phyloP scores from a whole-genome alignment of 1,139 yeast genomes.

The Suhomyces ambrosiae region DNA sequence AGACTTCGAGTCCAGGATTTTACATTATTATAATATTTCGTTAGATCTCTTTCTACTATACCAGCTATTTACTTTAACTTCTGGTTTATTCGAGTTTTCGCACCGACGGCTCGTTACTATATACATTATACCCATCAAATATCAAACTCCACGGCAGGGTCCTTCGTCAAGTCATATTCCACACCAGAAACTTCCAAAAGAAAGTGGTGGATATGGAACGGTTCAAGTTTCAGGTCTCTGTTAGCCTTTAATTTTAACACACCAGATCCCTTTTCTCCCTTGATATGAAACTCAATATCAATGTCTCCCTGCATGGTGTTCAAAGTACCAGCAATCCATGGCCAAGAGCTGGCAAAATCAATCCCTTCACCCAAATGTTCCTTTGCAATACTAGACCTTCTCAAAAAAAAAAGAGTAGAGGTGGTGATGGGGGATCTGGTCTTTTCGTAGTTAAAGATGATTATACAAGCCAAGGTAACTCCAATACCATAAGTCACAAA shows the following conservation, averaged over 20 bases:
- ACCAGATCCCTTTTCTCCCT: constrained; percentile 61
- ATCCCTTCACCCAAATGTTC: constrained; percentile 73
- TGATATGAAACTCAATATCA: constrained; percentile 68
- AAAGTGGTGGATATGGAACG: constrained; percentile 65
- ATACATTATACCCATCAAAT: constrained; percentile 3
- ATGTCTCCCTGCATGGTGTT: constrained; percentile 83
- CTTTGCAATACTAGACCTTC: constrained; percentile 74
- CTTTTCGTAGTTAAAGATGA: constrained; percentile 90
- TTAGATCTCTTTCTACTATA: too few species aligned
- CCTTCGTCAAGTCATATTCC: constrained; percentile 52
- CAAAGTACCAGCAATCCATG: constrained; percentile 87
- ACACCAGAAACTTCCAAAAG: constrained; percentile 42
- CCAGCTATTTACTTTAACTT: too few species aligned
- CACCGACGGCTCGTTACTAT: too few species aligned
- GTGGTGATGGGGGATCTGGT: constrained; percentile 83
- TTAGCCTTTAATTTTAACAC: constrained; percentile 58
- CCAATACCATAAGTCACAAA: constrained; percentile 64
- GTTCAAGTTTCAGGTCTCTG: constrained; percentile 56
- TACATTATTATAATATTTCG: too few species aligned
- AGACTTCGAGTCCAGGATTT: too few species aligned
- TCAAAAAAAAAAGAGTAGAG: constrained; percentile 82
- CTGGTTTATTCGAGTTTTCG: too few species aligned
- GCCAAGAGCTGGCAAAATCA: constrained; percentile 67
- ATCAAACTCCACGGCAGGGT: constrained; percentile 46
- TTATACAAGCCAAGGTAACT: constrained; percentile 64